phyloP scores from a whole-genome alignment of 768 basidiomycete species.

The Hypsizygus marmoreus region DNA sequence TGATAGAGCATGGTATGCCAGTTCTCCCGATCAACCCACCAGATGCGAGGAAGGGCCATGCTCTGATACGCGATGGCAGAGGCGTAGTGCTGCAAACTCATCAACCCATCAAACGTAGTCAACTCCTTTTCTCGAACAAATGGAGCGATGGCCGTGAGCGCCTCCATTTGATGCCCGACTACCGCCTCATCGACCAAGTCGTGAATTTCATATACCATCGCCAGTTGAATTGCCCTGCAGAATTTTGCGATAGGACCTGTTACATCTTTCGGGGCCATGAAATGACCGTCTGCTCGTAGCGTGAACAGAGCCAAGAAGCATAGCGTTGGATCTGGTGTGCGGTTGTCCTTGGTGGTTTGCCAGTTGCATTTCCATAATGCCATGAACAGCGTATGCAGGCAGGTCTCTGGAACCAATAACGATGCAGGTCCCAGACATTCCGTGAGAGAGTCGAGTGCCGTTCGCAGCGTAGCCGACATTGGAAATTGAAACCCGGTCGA shows the following conservation, averaged over 20 bases:
- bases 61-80: slow-evolving; percentile 13
- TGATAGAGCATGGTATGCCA: slow-evolving; percentile 16
- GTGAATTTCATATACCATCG: slow-evolving; percentile 8
- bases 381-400: background rate
- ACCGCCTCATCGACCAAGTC: background rate
- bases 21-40: slow-evolving; percentile 19
- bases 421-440: too few relatives aligned
- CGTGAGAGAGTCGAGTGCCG: background rate
- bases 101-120: slow-evolving; percentile 18
- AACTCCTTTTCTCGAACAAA: slow-evolving; percentile 17
- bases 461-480: background rate
- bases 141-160: too few relatives aligned
- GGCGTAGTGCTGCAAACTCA: slow-evolving; percentile 20
- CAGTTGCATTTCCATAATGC: slow-evolving; percentile 14
- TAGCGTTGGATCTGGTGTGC: slow-evolving; percentile 21
- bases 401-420: too few relatives aligned
- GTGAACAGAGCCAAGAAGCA: slow-evolving; percentile 6
- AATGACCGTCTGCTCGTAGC: background rate
- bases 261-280: slow-evolving; percentile 5
- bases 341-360: background rate
- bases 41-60: slow-evolving; percentile 14
- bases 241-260: slow-evolving; percentile 9
- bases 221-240: slow-evolving; percentile 13
- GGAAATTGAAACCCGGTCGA: background rate
- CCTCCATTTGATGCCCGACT: background rate